Base-by-base conservation (phyloP, 208 protist genomes). In the Naegleria lovaniensis region DNA sequence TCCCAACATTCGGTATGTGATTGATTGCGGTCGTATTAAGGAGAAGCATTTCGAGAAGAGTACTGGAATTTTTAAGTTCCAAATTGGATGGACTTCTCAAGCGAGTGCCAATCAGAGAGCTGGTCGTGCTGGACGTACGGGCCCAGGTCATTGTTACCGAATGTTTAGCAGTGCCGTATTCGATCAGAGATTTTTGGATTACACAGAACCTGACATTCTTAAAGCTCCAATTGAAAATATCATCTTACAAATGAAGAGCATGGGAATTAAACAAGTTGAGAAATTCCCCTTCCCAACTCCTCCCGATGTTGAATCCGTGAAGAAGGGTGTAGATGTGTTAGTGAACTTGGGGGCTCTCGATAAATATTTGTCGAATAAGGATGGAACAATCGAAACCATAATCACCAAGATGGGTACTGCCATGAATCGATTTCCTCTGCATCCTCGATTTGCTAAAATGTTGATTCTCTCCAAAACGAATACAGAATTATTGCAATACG, bases 1-100 rank as follows among this genome's bases (percentile, higher is more conserved):
- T 90, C 98, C 98, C 33, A 97, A 97, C 90, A 98, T 99, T 91
- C 93, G 94, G 76, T 99, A 98, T 91, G 96, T 98, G 0, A 95
- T 98, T 13, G 97, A 98, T 90, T 92, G 90, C 22, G 96, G 96
- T 39, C 90, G 91, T 43, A 88, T 91, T 33, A 94, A 94, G 85
- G 79, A 91, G 25, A 89, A 87, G 22, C 51, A 85, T 5, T 97
- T 92, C 67, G 92, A 95, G 25, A 90, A 89, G 22, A 52, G 84
- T 0, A 94, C 91, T 84, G 94, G 93, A 79, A 92, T 96, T 9
- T 92, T 87, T 5, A 75, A 88, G 19, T 97, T 96, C 39, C 88
- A 89, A 19, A 92, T 98, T 43, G 76, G 91, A 11, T 97, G 94
- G 94, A 95, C 94, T 7, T 97, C 95, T 19, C 86, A 96, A 86